Percentiles rank a stretch among this genome's conserved stretches.
Evolutionary conservation across 345 rosid species (phyloP).

Genomic region (Lepidium didymum): DNA sequence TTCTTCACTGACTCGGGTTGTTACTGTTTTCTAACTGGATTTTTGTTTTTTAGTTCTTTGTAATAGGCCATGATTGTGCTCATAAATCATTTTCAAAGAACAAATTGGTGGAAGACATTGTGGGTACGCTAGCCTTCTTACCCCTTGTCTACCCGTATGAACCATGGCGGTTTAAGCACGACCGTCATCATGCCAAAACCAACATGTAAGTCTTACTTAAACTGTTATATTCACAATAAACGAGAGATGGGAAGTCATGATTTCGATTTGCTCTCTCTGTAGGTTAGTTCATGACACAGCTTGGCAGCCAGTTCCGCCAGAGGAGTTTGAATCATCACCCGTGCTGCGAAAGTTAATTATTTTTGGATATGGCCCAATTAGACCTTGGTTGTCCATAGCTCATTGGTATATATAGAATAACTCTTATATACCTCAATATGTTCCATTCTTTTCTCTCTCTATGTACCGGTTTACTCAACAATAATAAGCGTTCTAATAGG

Average conservation of each 20-base stretch:
- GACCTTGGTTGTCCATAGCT: constrained; percentile 96
- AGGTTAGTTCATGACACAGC: constrained; percentile 92
- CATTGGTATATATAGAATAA: constrained; percentile 53
- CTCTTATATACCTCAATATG: background rate
- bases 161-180: constrained; percentile 97
- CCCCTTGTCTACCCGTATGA: constrained; percentile 89
- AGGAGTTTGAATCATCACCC: constrained; percentile 64
- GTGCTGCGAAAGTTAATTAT: constrained; percentile 61
- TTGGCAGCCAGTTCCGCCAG: constrained; percentile 79
- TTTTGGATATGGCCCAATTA: constrained; percentile 79
- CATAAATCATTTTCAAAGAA: constrained; percentile 89
- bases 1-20: background rate
- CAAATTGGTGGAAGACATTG: constrained; percentile 86
- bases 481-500: constrained; percentile 38
- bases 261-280: background rate
- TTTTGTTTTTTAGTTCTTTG: constrained; percentile 61
- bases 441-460: background rate
- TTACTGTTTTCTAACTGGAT: background rate
- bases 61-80: constrained; percentile 98
- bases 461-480: background rate
- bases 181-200: constrained; percentile 91
- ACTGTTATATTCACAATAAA: background rate
- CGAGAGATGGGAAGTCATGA: background rate
- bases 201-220: constrained; percentile 52
- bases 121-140: constrained; percentile 85